Conservation (phyloP, 768 basidiomycete genomes). For the Boletus sensibilis region DNA sequence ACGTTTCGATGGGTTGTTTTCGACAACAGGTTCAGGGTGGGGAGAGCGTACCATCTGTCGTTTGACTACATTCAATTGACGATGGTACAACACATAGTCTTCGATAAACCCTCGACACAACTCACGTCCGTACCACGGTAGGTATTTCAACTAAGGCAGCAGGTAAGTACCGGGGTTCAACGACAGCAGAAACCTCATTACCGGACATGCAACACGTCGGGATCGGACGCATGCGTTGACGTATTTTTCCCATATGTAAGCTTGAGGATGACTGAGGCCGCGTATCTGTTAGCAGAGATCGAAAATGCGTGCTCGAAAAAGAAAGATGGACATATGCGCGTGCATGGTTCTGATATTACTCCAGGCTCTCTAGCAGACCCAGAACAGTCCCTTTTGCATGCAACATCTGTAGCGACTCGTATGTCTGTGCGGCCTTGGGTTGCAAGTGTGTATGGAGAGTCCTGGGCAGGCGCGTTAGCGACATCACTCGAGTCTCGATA, state of each 20-base stretch:
- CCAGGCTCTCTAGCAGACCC: constrained; percentile 10
- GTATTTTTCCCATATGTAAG: constrained; percentile 23
- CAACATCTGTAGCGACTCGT: constrained; percentile 43
- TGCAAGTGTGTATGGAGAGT: constrained; percentile 56
- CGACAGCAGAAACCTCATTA: constrained; percentile 18
- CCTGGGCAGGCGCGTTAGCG: constrained; percentile 22
- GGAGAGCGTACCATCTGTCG: constrained; percentile 36
- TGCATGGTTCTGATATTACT: constrained; percentile 8
- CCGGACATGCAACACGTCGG: constrained; percentile 21
- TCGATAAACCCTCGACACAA: constrained; percentile 50
- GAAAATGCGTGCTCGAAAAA: constrained; percentile 26
- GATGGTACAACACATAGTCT: constrained; percentile 47
- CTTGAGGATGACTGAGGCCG: constrained; percentile 16
- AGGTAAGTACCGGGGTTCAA: constrained; percentile 33
- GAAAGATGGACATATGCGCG: constrained; percentile 39
- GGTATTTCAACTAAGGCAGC: constrained; percentile 37
- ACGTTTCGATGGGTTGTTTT: background rate
- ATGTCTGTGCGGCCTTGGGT: constrained; percentile 43
- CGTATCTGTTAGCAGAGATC: constrained; percentile 10
- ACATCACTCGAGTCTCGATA: too few relatives aligned
- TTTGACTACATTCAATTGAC: constrained; percentile 44
- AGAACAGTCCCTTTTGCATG: constrained; percentile 23
- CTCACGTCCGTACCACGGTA: constrained; percentile 61
- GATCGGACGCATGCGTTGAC: constrained; percentile 12
- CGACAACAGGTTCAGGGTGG: background rate